Conservation (phyloP, 345 rosid species). For the Eucalyptus sp. region DNA sequence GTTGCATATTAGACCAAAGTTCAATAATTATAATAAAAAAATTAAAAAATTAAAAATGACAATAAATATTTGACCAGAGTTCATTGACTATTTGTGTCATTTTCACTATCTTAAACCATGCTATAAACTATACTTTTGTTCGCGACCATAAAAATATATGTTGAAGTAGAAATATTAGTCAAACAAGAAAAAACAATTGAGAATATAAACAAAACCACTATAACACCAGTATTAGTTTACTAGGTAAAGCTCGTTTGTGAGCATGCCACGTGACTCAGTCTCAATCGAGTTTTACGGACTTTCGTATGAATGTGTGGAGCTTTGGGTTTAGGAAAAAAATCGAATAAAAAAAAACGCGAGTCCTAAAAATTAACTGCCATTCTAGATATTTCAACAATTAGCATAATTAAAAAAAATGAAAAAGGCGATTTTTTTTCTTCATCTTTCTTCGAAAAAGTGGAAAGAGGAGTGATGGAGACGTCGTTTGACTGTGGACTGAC, state of each 20-base stretch:
- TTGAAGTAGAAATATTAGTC: not conserved
- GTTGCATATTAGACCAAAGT: too few species aligned
- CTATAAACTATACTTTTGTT: not conserved
- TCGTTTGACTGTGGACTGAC: not conserved
- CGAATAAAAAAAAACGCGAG: not conserved
- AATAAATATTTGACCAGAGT: too few species aligned
- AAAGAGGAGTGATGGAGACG: not conserved
- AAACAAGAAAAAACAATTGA: too few species aligned
- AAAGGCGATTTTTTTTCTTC: not conserved
- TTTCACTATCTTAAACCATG: too few species aligned
- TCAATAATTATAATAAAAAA: too few species aligned
- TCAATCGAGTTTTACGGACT: not conserved
- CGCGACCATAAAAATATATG: not conserved
- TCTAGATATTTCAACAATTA: not conserved
- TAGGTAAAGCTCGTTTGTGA: not conserved
- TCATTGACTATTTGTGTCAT: not conserved
- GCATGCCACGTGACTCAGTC: not conserved
- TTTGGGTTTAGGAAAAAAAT: not conserved
- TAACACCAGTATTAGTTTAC: not conserved
- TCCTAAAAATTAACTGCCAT: not conserved
- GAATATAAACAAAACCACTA: not conserved
- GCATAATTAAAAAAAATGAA: not conserved
- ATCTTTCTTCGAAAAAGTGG: not conserved
- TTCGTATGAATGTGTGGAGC: not conserved
- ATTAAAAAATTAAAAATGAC: too few species aligned